Base-by-base conservation (phyloP, 2,329 filamentous ascomycete species). In the Ampelomyces quisqualis region DNA sequence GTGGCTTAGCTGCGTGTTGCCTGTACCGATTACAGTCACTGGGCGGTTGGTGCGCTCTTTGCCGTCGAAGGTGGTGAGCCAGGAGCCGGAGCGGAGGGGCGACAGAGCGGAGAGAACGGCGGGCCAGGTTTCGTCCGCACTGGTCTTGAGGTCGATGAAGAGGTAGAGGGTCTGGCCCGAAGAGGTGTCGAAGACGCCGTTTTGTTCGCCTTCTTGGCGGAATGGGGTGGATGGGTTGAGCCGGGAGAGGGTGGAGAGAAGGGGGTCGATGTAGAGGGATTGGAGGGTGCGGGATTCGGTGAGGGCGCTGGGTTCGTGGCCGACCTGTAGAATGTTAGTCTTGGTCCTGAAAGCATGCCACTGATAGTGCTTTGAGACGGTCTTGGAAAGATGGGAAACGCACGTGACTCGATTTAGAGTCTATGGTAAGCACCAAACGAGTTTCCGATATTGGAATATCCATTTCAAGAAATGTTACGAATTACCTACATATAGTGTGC, bases 141-240 rank as follows among this genome's bases (percentile, higher is more conserved):
- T 66, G 0, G 81, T 84, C 63, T 85, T 85, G 43, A 82, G 55
- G 56, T 85, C 81, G 43, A 85, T 76, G 64, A 82, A 83, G 32
- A 85, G 71, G 66, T 82, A 83, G 5, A 85, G 70, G 0, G 81
- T 84, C 60, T 84, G 80, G 5, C 62, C 70, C 7, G 47, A 49
- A 1, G 77, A 76, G 52, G 78, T 78, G 61, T 85, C 81, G 57
- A 75, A 85, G 10, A 85, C 78, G 22, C 81, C 81, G 55, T 82
- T 80, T 29, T 73, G 71, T 3, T 77, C 79, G 5, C 68, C 64
- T 0, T 60, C 57, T 2, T 63, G 62, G 1, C 62, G 52, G 59
- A 81, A 84, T 0, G 61, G 65, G 13, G 71, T 74, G 5, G 65
- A 63, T n/a, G 78, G 77, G 53, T 81, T 84, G 53, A 81, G 75